phyloP scores from a whole-genome alignment of 371 early-diverging fungal genomes.

The Mortierella sp. region DNA sequence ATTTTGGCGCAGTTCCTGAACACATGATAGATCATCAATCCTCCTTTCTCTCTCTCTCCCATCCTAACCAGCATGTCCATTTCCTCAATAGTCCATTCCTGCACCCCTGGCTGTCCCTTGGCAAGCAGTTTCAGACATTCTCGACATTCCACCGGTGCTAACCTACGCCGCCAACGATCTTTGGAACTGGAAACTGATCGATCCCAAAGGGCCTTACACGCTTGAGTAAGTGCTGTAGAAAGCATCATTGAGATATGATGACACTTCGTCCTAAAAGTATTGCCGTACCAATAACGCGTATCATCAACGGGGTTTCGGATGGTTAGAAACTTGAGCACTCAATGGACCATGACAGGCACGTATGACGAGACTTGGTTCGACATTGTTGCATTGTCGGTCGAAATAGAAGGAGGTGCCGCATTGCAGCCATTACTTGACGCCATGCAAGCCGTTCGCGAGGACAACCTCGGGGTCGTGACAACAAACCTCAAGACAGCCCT shows the following conservation, averaged over 20 bases:
- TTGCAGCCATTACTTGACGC: constrained; percentile 66
- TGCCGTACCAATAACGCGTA: too few species aligned
- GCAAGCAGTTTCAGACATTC: constrained; percentile 70
- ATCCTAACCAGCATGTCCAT: not conserved
- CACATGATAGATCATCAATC: not conserved
- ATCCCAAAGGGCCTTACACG: constrained; percentile 67
- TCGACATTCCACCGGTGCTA: constrained; percentile 86
- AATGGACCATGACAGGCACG: constrained; percentile 86
- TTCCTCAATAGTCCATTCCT: constrained; percentile 66
- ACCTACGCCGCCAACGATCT: constrained; percentile 85
- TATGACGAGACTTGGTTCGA: constrained; percentile 95
- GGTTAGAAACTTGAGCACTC: constrained; percentile 73
- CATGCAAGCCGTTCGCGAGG: constrained; percentile 61
- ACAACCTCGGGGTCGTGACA: constrained; percentile 57
- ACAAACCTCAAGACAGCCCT: constrained; percentile 56
- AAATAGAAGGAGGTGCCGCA: constrained; percentile 83
- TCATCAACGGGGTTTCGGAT: not conserved
- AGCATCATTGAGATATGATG: too few species aligned
- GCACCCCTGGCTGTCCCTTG: constrained; percentile 83
- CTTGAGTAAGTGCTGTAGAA: constrained; percentile 74
- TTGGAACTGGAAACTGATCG: constrained; percentile 86
- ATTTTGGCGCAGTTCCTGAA: not conserved
- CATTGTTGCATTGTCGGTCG: constrained; percentile 85
- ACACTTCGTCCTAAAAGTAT: too few species aligned
- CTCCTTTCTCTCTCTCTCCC: not conserved